Conservation (phyloP, 192 early-diverging fungal genomes). For the Coemansia erecta region DNA sequence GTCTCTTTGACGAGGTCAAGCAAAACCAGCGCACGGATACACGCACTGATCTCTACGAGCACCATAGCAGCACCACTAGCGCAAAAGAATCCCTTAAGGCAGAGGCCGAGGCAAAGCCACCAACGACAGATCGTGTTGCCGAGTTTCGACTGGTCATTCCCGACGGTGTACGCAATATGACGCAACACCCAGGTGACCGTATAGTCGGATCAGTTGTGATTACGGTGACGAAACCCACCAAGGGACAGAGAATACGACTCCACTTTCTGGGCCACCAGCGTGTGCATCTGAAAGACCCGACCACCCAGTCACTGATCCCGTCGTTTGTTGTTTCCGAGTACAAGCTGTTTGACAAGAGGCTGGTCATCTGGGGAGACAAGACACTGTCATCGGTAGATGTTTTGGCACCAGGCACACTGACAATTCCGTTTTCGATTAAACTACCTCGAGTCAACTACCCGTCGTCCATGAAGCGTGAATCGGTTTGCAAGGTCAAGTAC, state of each 20-base stretch:
- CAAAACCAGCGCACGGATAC: slow-evolving; percentile 1
- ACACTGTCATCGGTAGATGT: slow-evolving; percentile 5
- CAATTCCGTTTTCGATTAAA: slow-evolving; percentile 31
- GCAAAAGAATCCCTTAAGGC: background rate
- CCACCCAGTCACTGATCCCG: slow-evolving; percentile 5
- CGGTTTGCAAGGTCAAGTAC: slow-evolving; percentile 32
- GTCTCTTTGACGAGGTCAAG: background rate
- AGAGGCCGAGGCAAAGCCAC: slow-evolving; percentile 7
- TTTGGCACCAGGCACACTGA: slow-evolving; percentile 29
- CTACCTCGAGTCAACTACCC: slow-evolving; percentile 40
- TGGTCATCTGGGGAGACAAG: slow-evolving; percentile 27
- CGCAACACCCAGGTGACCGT: slow-evolving; percentile 25
- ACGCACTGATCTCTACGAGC: background rate
- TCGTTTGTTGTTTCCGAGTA: slow-evolving; percentile 12
- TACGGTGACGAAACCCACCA: slow-evolving; percentile 42
- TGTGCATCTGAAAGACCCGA: slow-evolving; percentile 22
- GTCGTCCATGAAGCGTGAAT: slow-evolving; percentile 23
- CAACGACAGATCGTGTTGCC: slow-evolving; percentile 35
- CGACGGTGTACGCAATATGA: slow-evolving; percentile 38
- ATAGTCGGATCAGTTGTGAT: slow-evolving; percentile 37
- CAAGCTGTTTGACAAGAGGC: slow-evolving; percentile 29
- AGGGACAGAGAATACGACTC: slow-evolving; percentile 22
- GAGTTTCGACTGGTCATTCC: slow-evolving; percentile 42
- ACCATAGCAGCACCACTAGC: background rate
- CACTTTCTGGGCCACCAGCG: slow-evolving; percentile 33